Evolutionary conservation across 257 asterid genomes (phyloP), one percentile per base, ranked within the genome.

Genomic region (Linderniella brevidens): DNA sequence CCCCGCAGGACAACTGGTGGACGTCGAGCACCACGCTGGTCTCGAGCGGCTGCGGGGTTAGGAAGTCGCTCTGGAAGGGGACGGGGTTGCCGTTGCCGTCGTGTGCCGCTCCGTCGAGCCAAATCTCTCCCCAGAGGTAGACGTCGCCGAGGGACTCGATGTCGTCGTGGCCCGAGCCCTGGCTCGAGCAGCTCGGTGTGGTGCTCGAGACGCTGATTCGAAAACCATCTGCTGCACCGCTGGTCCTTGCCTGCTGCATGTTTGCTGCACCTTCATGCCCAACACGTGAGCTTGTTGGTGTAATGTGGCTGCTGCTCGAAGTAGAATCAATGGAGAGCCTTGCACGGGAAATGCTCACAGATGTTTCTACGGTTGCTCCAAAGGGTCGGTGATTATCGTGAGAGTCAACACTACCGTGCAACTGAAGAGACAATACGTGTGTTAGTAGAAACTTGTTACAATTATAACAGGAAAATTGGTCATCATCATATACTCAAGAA

Each of bases 151-250:
- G 17, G 11, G 48, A 8, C 1, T 43, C 48, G 3, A 15, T 13
- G 17, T 43, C 48, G 11, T 43, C 48, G 9, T 15, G 48, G 1
- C 18, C 17, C 16, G 48, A 43, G 17, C 48, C 48, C 3, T 43
- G 48, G 17, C 48, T 43, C 3, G 48, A 43, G 17, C 18, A 13
- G 48, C 48, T 43, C 18, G 48, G 48, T 2, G n/a, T n/a, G 11
- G 48, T 18, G 17, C 48, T 43, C 9, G 48, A 43, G 14, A 43
- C 48, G 17, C 48, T 43, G 17, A 43, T 18, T 18, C 48, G 48
- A 16, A 43, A 43, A 13, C 18, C 19, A 43, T 43, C 48, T 3
- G 48, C 48, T 3, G 48, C 14, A 43, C 48, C 17, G 17, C 11
- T 13, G 5, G 18, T 18, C n/a, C 17, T 43, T 9, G n/a, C 48